These are phyloP conservation scores for Ambrosia artemisiifolia DNA, from an alignment of 129 eudicot genomes.

Conservation along the genomic window DNA sequence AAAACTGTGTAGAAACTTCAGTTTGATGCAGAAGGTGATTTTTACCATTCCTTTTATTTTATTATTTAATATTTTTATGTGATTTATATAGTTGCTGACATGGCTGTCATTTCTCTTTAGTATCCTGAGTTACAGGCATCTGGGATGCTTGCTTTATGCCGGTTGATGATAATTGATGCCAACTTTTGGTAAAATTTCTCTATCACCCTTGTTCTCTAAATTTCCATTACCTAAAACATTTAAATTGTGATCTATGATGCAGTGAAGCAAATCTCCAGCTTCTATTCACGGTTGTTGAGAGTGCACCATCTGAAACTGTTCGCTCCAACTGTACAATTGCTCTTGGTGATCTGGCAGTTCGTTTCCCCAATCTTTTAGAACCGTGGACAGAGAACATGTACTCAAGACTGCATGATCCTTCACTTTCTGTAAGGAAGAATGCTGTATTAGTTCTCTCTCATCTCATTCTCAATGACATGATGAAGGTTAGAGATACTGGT, in stretches of 20 bases:
- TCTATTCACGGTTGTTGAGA: conserved; percentile 92
- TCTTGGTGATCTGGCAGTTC: conserved; percentile 96
- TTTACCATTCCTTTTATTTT: not conserved
- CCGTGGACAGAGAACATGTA: conserved; percentile 99
- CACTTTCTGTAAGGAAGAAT: conserved; percentile 86
- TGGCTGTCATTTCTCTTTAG: conserved; percentile 41
- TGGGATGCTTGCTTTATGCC: conserved; percentile 95
- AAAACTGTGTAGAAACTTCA: conserved; percentile 79
- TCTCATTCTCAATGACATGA: conserved; percentile 95
- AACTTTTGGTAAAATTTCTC: conserved; percentile 64
- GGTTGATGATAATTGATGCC: conserved; percentile 89
- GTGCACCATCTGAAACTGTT: conserved; percentile 88
- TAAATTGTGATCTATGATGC: conserved; percentile 19
- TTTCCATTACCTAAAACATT: not conserved
- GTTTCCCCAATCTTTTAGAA: conserved; percentile 91
- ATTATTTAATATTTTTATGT: not conserved
- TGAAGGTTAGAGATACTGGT: conserved; percentile 71
- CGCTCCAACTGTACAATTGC: conserved; percentile 97
- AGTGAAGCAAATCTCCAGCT: conserved; percentile 95
- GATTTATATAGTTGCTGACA: conserved; percentile 35
- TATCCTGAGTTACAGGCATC: conserved; percentile 92
- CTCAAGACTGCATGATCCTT: conserved; percentile 73
- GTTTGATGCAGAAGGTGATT: conserved; percentile 89
- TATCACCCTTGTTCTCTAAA: not conserved
- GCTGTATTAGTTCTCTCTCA: conserved; percentile 98